phyloP scores from a whole-genome alignment of 331 rosid genomes.

The Pyrus hybrid region DNA sequence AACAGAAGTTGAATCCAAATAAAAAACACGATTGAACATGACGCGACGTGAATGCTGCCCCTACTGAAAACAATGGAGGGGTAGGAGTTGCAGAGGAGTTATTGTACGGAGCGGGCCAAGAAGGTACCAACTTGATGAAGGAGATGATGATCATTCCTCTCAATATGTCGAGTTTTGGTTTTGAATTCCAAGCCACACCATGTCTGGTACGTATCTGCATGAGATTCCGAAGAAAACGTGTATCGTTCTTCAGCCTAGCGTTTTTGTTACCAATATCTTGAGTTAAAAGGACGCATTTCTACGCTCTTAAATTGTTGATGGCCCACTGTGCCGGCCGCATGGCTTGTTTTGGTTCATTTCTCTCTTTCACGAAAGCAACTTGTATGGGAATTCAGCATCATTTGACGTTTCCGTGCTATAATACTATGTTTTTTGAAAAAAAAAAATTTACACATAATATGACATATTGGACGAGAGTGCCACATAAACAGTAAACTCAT shows the following conservation, averaged over 20 bases:
- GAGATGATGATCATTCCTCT: not conserved
- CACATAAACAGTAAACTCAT: not conserved
- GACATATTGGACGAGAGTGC: not conserved
- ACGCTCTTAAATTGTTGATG: not conserved
- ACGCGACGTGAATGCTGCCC: not conserved
- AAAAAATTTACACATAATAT: too few relatives aligned
- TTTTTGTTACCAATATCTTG: not conserved
- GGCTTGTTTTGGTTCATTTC: not conserved
- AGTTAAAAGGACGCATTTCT: not conserved
- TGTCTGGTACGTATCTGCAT: not conserved
- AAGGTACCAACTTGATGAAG: not conserved
- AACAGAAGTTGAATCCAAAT: not conserved
- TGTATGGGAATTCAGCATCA: not conserved
- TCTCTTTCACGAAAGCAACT: not conserved
- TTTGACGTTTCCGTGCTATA: not conserved
- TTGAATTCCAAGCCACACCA: not conserved
- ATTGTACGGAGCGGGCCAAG: conserved; percentile 5
- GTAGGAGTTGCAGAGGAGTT: not conserved
- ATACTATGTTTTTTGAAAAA: too few relatives aligned
- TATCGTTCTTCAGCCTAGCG: not conserved
- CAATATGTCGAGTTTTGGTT: not conserved
- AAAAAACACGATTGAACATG: not conserved
- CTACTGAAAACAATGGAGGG: not conserved
- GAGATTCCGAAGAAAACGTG: not conserved
- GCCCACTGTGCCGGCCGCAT: not conserved